Base-by-base conservation (phyloP, 257 asterid species). In the Fraxinus quadrangulata region DNA sequence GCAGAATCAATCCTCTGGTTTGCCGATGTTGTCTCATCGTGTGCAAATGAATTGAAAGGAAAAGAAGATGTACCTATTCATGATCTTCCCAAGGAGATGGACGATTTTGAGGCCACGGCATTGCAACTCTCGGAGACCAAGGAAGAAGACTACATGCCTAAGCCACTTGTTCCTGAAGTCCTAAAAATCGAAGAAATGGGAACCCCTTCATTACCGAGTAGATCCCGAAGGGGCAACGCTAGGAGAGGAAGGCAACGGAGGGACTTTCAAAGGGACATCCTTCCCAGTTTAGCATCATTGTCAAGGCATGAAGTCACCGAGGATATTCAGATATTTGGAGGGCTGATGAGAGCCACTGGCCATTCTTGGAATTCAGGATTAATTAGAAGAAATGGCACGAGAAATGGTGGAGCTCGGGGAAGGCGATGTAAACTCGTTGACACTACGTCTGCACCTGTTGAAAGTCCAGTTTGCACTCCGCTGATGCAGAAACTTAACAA, bases 221-320 rank as follows among this genome's bases (percentile, higher is more conserved):
- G 91, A 76, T 26, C 93, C 28, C 84, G 97, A 65, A 92, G 94
- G 84, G 97, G 99, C 47, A 92, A 87, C 42, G 40, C 92, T 1
- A 90, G 97, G 88, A 89, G 99, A 82, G 98, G 98, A 81, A 90
- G 96, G 80, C 97, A 85, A 26, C 75, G 94, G 71, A 88, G 91
- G 86, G 99, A 96, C 83, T 96, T 96, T 78, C 97, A 96, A 74
- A 67, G 95, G 85, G 97, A 96, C 71, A 86, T 93, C 71, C 97
- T 93, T 56, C 98, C 98, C 0, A 96, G 98, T 51, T 80, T 96
- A 59, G 82, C 87, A 33, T 87, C 98, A 6, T 77, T 96, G 76
- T 89, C 98, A 0, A 89, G 99, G 79, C 92, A 88, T 7, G 97
- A 96, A 74, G 89, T 93, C 77, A 88, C 96, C 0, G 97, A 96